Conservation (phyloP, 2,329 filamentous ascomycete species). For the Fusarium armeniacum region DNA sequence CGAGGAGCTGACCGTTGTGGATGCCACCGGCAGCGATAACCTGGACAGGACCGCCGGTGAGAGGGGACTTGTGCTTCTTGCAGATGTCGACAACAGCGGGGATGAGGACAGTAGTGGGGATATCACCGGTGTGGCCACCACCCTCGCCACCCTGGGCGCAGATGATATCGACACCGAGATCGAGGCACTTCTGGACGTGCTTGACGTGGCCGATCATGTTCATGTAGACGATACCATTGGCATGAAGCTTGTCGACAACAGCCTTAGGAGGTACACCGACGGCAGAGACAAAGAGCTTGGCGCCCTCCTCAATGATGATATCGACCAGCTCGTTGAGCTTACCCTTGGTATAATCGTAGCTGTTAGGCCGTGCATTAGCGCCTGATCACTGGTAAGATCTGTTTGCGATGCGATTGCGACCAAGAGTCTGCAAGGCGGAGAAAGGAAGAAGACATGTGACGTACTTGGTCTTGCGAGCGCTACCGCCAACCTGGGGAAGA, state of each 20-base stretch:
- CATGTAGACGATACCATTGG: conserved; percentile 92
- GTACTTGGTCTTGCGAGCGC: conserved; percentile 92
- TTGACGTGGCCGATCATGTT: conserved; percentile 99
- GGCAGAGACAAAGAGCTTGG: conserved; percentile 95
- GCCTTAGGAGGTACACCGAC: conserved; percentile 92
- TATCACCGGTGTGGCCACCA: conserved; percentile 94
- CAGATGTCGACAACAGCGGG: conserved; percentile 88
- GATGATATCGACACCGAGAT: conserved; percentile 93
- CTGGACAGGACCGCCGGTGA: conserved; percentile 89
- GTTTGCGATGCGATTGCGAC: conserved; percentile 41
- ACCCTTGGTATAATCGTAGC: conserved; percentile 99
- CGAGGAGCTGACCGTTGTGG: conserved; percentile 91
- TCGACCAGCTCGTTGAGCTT: conserved; percentile 92
- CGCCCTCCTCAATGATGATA: conserved; percentile 92
- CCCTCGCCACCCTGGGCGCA: conserved; percentile 98
- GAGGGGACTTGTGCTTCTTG: conserved; percentile 84
- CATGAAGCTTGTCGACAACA: conserved; percentile 92
- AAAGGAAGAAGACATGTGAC: conserved; percentile 41
- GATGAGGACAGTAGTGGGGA: conserved; percentile 92
- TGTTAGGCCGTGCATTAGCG: conserved; percentile 57
- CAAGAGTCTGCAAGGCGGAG: neutral
- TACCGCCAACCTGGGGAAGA: conserved; percentile 93
- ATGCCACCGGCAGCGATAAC: conserved; percentile 95
- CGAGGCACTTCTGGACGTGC: conserved; percentile 96
- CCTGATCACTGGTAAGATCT: conserved; percentile 9